phyloP scores from a whole-genome alignment of 176 grass and related monocot species.

The Poa annua region DNA sequence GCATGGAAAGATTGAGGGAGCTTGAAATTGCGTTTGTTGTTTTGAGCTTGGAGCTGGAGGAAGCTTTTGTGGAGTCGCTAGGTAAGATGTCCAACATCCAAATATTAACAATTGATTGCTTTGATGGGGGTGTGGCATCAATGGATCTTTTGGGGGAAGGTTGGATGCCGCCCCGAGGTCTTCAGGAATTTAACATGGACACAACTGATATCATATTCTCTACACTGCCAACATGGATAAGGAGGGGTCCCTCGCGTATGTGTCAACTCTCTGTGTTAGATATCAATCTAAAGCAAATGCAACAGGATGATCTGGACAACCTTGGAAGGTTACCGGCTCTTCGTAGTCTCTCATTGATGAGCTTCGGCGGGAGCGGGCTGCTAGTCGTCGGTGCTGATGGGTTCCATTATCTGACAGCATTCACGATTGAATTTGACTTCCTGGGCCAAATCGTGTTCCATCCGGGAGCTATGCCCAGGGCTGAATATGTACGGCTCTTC shows the following conservation, averaged over 20 bases:
- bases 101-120: no score
- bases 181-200: background rate
- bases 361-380: background rate
- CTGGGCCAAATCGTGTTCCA: no score
- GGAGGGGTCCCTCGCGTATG: background rate
- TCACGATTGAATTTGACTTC: no score
- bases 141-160: background rate
- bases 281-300: accelerated
- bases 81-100: no score
- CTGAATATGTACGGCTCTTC: no score
- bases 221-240: slow-evolving; percentile 6
- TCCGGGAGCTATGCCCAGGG: no score
- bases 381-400: no score
- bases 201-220: background rate
- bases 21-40: accelerated
- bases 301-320: background rate
- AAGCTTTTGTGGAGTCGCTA: no score
- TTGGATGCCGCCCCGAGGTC: background rate
- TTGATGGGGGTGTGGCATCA: no score
- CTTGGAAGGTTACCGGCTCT: background rate
- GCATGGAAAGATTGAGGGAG: background rate
- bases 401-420: no score
- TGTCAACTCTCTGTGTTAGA: background rate
- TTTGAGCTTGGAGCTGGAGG: accelerated
- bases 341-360: accelerated